A percentile compares a stretch with the other conserved stretches of the same genome.
phyloP scores from a whole-genome alignment of 371 early-diverging fungal genomes.

The Thermomucor indicae-seudaticae region DNA sequence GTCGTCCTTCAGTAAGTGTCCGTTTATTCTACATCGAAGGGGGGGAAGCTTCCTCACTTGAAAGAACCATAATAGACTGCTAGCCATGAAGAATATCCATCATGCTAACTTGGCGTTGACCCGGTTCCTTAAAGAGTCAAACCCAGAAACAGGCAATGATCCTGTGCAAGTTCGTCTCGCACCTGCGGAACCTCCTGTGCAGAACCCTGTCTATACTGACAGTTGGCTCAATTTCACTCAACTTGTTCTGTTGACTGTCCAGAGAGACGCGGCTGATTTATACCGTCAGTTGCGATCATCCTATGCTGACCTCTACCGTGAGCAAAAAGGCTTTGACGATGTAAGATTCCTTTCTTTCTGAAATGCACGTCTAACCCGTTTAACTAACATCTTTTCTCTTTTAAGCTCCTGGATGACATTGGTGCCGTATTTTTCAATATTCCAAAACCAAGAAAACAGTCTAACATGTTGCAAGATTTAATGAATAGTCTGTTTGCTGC shows the following conservation, averaged over 20 bases:
- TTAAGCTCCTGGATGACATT: constrained; percentile 56
- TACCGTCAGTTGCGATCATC: constrained; percentile 50
- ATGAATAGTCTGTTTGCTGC: constrained; percentile 69
- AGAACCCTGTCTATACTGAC: constrained; percentile 42
- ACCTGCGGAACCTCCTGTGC: constrained; percentile 29
- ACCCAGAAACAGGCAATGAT: constrained; percentile 22
- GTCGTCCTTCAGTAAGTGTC: constrained; percentile 69
- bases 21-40: not conserved
- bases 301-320: constrained; percentile 47
- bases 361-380: not conserved
- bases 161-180: constrained; percentile 31
- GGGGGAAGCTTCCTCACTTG: not conserved
- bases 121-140: constrained; percentile 46
- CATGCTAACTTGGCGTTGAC: constrained; percentile 66
- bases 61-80: no score
- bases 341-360: constrained; percentile 2
- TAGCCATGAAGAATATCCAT: constrained; percentile 67
- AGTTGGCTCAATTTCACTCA: constrained; percentile 71
- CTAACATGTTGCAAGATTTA: constrained; percentile 67
- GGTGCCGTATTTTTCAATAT: constrained; percentile 68
- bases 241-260: constrained; percentile 62
- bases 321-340: constrained; percentile 36
- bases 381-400: not conserved
- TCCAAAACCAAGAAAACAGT: constrained; percentile 58
- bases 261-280: constrained; percentile 61